A percentile compares a stretch with the other conserved stretches of the same genome.
phyloP scores from a whole-genome alignment of 2,329 filamentous ascomycete genomes.

The Coleophoma crateriformis region DNA sequence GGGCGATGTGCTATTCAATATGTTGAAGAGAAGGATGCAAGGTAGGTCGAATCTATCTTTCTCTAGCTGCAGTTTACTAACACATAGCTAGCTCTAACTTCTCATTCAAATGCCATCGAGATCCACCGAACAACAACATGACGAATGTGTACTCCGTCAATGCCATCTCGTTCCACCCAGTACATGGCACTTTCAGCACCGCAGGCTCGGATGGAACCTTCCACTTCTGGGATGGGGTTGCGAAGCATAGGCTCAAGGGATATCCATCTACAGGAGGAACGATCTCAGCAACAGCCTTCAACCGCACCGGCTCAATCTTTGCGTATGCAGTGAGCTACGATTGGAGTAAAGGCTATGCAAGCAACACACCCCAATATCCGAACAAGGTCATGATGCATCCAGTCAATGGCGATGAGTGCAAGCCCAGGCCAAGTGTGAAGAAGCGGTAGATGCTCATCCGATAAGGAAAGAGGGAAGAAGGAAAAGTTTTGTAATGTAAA shows the following conservation, averaged over 20 bases:
- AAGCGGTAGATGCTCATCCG: constrained; percentile 22
- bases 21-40: constrained; percentile 89
- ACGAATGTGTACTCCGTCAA: constrained; percentile 95
- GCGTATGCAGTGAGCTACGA: constrained; percentile 92
- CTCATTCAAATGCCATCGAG: constrained; percentile 98
- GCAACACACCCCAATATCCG: constrained; percentile 68
- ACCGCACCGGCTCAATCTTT: constrained; percentile 76
- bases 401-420: constrained; percentile 60
- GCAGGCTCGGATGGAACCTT: constrained; percentile 94
- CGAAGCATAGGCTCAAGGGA: constrained; percentile 83
- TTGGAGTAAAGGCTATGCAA: constrained; percentile 93
- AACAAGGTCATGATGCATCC: constrained; percentile 85
- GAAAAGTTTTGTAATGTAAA: neutral
- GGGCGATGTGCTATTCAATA: constrained; percentile 98
- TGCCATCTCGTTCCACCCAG: constrained; percentile 94
- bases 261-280: constrained; percentile 80
- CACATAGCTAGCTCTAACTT: constrained; percentile 68
- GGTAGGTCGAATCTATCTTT: constrained; percentile 35
- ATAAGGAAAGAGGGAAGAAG: neutral
- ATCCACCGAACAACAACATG: constrained; percentile 66
- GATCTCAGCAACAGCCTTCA: constrained; percentile 91
- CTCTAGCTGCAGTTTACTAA: constrained; percentile 6
- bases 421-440: constrained; percentile 37
- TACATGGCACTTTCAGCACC: constrained; percentile 97
- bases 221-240: constrained; percentile 93